Evolutionary conservation across 176 grass and related monocot genomes (phyloP).

Genomic region (Secale cereale): DNA sequence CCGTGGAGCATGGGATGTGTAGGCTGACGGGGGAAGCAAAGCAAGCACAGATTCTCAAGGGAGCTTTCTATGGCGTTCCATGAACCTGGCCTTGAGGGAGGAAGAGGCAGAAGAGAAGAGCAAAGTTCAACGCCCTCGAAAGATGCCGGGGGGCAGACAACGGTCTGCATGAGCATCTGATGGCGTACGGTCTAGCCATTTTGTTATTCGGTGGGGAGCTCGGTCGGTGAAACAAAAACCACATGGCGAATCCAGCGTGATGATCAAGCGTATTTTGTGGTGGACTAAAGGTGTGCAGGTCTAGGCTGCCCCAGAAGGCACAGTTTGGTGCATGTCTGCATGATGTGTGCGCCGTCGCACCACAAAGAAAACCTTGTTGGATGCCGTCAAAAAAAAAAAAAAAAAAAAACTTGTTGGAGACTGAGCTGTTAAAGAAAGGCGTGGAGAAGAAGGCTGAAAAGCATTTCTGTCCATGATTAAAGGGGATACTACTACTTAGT

Average conservation of each 20-base stretch:
- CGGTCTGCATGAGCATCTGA: constrained; percentile 31
- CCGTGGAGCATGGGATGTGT: constrained; percentile 23
- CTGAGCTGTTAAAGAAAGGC: no score
- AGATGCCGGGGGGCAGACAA: constrained; percentile 20
- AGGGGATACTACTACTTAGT: background rate
- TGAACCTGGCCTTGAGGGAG: constrained; percentile 11
- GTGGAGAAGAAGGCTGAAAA: no score
- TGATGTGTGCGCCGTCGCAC: background rate
- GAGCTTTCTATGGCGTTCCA: constrained; percentile 26
- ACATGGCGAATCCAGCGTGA: background rate
- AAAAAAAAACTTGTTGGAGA: no score
- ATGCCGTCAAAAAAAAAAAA: no score
- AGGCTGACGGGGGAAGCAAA: constrained; percentile 30
- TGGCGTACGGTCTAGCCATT: background rate
- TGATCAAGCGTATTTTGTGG: background rate
- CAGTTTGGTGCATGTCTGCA: background rate
- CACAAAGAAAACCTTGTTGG: no score
- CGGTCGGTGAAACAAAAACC: background rate
- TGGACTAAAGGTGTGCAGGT: background rate
- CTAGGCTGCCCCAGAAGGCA: background rate
- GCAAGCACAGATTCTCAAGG: constrained; percentile 35
- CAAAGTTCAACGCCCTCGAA: constrained; percentile 29
- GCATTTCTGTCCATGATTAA: background rate
- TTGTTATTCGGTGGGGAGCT: background rate
- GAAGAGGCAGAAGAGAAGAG: background rate